A percentile compares a stretch with the other conserved stretches of the same genome.
Conservation (phyloP, 2,329 filamentous ascomycete genomes). For the Fusarium sp. region DNA sequence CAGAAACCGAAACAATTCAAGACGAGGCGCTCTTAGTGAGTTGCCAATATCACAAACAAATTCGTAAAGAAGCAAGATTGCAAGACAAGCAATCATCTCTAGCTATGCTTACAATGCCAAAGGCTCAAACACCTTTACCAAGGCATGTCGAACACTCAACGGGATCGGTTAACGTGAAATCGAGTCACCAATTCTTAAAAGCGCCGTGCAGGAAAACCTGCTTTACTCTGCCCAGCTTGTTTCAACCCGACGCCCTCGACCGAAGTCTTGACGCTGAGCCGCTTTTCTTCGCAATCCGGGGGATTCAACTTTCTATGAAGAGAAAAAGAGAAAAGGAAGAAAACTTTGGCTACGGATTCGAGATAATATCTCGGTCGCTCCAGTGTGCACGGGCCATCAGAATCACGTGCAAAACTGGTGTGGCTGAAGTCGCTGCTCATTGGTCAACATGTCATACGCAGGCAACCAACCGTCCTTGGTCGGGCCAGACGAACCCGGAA, state of each 20-base stretch:
- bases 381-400: constrained; percentile 41
- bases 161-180: constrained; percentile 67
- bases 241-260: constrained; percentile 64
- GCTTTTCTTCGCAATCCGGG: constrained; percentile 65
- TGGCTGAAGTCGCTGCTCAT: constrained; percentile 26
- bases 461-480: constrained; percentile 31
- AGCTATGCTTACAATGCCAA: neutral
- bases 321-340: constrained; percentile 44
- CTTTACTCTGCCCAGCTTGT: constrained; percentile 66
- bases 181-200: constrained; percentile 74
- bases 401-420: constrained; percentile 30
- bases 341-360: constrained; percentile 7
- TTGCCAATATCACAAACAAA: neutral
- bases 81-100: neutral
- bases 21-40: neutral
- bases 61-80: neutral
- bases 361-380: constrained; percentile 28
- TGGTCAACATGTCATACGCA: constrained; percentile 39
- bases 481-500: constrained; percentile 25
- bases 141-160: constrained; percentile 70
- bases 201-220: constrained; percentile 58
- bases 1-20: neutral
- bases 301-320: constrained; percentile 67
- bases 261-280: constrained; percentile 59
- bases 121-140: neutral